Percentiles rank a stretch among this genome's conserved stretches.
These are phyloP conservation scores for Aspergillus carbonarius DNA, from an alignment of 2,329 filamentous ascomycete species.

Conservation along the genomic window DNA sequence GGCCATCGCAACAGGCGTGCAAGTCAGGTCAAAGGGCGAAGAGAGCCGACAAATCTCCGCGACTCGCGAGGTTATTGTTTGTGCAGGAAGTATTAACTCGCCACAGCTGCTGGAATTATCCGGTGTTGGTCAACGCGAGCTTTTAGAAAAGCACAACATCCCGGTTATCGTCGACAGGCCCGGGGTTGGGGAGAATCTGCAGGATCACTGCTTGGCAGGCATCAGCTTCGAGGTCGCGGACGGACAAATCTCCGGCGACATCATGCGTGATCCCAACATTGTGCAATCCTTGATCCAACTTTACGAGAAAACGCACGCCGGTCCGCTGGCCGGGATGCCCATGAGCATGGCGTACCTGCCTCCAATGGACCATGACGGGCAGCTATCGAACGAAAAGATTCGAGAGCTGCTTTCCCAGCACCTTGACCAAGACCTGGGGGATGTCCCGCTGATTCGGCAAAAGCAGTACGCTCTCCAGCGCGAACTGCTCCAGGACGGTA, in stretches of 20 bases:
- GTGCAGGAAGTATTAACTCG: constrained; percentile 57
- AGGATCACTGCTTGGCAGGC: constrained; percentile 46
- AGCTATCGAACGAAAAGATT: constrained; percentile 8
- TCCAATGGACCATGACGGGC: constrained; percentile 21
- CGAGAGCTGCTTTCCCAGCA: constrained; percentile 6
- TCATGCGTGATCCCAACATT: constrained; percentile 23
- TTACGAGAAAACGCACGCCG: constrained; percentile 21
- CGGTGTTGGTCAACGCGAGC: constrained; percentile 54
- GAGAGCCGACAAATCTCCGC: constrained; percentile 35
- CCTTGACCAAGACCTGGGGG: not conserved
- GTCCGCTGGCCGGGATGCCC: constrained; percentile 26
- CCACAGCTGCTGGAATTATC: constrained; percentile 62
- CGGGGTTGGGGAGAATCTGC: constrained; percentile 52
- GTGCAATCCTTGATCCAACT: constrained; percentile 20
- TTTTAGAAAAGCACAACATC: constrained; percentile 46
- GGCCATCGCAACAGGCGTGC: constrained; percentile 20
- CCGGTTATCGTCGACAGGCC: constrained; percentile 45
- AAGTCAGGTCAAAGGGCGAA: constrained; percentile 20
- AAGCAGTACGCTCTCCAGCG: constrained; percentile 17
- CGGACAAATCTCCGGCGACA: constrained; percentile 24
- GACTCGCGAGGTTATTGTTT: constrained; percentile 57
- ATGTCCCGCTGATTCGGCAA: not conserved
- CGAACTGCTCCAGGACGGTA: constrained; percentile 11
- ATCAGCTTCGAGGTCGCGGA: constrained; percentile 28
- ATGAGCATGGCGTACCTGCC: constrained; percentile 29